Evolutionary conservation across 176 grass and related monocot species (phyloP).

Genomic region (Dendrocalamus sinicus): DNA sequence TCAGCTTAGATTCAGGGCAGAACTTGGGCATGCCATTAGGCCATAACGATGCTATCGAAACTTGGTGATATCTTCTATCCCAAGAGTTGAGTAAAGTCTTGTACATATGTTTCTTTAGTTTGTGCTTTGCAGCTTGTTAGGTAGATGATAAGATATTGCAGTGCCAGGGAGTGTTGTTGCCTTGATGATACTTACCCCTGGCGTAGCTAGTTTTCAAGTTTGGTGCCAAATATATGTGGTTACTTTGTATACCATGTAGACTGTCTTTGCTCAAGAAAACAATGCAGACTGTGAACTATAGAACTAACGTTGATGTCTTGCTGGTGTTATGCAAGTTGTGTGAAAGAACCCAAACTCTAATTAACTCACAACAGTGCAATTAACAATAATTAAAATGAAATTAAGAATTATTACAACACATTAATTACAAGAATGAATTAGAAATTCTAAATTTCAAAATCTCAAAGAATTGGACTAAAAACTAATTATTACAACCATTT

Average conservation of each 20-base stretch:
- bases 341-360: too few relatives aligned
- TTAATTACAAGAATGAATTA: too few relatives aligned
- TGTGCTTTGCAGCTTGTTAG: not conserved
- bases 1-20: not conserved
- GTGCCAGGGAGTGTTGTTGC: not conserved
- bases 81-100: not conserved
- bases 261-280: not conserved
- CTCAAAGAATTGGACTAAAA: too few relatives aligned
- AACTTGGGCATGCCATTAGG: not conserved
- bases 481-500: too few relatives aligned
- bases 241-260: too few relatives aligned
- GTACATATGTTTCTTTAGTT: not conserved
- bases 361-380: too few relatives aligned
- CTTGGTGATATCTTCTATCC: not conserved
- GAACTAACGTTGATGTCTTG: not conserved
- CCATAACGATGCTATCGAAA: not conserved
- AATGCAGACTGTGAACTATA: not conserved
- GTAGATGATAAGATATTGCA: not conserved
- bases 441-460: too few relatives aligned
- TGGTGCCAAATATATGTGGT: not conserved
- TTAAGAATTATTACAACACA: too few relatives aligned
- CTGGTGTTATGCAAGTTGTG: not conserved
- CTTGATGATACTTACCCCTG: not conserved
- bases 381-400: too few relatives aligned
- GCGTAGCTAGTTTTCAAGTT: too few relatives aligned